phyloP scores from a whole-genome alignment of 345 rosid genomes.

The Eucalyptus erythrocorys region DNA sequence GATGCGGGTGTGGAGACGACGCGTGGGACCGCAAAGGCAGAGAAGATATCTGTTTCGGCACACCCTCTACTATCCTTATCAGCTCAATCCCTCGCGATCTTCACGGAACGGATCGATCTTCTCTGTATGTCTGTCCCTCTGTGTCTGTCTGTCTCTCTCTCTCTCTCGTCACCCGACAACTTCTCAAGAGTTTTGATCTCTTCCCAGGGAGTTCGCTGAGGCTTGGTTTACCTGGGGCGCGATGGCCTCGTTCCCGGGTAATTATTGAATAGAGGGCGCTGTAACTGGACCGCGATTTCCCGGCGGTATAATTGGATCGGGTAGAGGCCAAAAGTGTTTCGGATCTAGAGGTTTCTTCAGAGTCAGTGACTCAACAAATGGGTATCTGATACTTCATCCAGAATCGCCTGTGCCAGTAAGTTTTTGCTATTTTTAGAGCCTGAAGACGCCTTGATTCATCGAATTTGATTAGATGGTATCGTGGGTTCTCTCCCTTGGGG shows the following conservation, averaged over 20 bases:
- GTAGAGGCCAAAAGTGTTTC: background rate
- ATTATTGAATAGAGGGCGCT: background rate
- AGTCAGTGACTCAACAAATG: background rate
- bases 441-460: background rate
- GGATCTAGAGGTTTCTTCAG: background rate
- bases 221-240: background rate
- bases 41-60: background rate
- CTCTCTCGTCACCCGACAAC: background rate
- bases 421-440: background rate
- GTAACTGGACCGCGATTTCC: background rate
- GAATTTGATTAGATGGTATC: background rate
- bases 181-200: background rate
- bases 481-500: background rate
- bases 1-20: background rate
- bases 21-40: background rate
- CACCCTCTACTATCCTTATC: background rate
- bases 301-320: background rate
- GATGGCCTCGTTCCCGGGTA: background rate
- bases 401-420: background rate
- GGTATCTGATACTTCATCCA: background rate
- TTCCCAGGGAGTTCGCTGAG: background rate
- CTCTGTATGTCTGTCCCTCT: background rate
- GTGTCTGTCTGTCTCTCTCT: background rate
- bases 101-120: background rate
- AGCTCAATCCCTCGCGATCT: background rate